Conservation (phyloP, 1,284 basidiomycete genomes). For the Ganoderma meredithae region DNA sequence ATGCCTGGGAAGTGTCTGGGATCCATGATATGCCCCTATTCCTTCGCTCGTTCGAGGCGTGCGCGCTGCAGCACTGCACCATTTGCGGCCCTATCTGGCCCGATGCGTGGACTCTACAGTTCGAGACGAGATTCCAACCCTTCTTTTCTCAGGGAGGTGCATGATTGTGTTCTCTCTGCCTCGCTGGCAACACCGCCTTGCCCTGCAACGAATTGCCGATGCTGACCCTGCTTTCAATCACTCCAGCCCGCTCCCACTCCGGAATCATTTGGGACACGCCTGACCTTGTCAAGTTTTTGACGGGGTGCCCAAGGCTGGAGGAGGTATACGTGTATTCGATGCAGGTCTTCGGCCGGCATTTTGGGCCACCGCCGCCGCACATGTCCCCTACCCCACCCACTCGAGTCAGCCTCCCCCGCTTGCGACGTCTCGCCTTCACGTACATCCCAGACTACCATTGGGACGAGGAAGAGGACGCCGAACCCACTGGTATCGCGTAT, state of each 20-base stretch:
- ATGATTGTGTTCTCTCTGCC: slow-evolving; percentile 12
- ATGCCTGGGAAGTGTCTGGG: neutral
- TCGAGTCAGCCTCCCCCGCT: neutral
- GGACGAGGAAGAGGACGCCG: too few relatives aligned
- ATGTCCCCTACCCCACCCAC: neutral
- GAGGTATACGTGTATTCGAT: slow-evolving; percentile 2
- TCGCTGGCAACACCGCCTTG: neutral
- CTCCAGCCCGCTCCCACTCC: too few relatives aligned
- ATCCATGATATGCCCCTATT: neutral
- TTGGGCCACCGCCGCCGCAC: neutral
- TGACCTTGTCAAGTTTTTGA: slow-evolving; percentile 11
- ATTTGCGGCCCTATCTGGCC: neutral
- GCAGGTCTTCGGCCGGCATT: too few relatives aligned
- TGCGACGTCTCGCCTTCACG: slow-evolving; percentile 4
- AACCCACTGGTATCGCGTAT: neutral
- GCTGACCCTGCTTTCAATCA: neutral
- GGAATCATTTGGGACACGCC: neutral
- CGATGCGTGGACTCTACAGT: neutral
- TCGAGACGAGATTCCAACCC: neutral
- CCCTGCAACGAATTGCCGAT: slow-evolving; percentile 7
- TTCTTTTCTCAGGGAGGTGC: neutral
- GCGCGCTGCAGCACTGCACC: neutral
- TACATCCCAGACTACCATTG: neutral
- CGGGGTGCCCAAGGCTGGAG: slow-evolving; percentile 6
- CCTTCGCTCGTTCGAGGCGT: neutral